Evolutionary conservation across 129 eudicot genomes (phyloP), one percentile per base, ranked within the genome.

Genomic region (Smallanthus sonchifolius): DNA sequence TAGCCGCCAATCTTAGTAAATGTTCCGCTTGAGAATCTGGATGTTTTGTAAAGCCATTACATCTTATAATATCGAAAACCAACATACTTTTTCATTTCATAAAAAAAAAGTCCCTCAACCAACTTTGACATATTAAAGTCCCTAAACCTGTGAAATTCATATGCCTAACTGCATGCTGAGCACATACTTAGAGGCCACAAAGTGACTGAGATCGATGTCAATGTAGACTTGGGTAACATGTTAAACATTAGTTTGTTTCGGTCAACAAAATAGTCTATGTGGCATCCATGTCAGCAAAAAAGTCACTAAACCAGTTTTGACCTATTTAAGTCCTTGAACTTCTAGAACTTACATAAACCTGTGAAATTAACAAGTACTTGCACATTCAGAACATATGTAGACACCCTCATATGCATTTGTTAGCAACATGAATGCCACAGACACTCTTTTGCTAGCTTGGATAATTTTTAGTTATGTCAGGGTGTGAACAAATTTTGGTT

Each of bases 21-120:
- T 86, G 88, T 71, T 91, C 97, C 5, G 89, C 95, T 83, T 86
- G 95, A 67, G 87, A 74, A 84, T 88, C 95, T 91, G 89, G 75
- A 83, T 20, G 79, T 43, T 79, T 9, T 34, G 19, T 74, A 60
- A 57, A 69, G 62, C 64, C 16, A 34, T 34, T 68, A 35, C 20
- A 32, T 45, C 38, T 28, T 48, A 8, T 13, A 13, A 30, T 55
- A 10, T 39, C 11, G 2, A 56, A 6, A 30, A 59, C 30, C 34
- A 34, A 34, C 67, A 6, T 34, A 14, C 65, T 9, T 60, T 13
- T 40, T 59, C 17, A 32, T 32, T 14, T 13, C 5, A 34, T 14
- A 60, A 32, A 32, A 48, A 42, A 42, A 54, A 49, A n/a, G 28
- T n/a, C 20, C 15, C 63, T 24, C 6, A 3, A 56, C 63, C 7